phyloP scores from a whole-genome alignment of 768 basidiomycete genomes.

The Suillus placidus region DNA sequence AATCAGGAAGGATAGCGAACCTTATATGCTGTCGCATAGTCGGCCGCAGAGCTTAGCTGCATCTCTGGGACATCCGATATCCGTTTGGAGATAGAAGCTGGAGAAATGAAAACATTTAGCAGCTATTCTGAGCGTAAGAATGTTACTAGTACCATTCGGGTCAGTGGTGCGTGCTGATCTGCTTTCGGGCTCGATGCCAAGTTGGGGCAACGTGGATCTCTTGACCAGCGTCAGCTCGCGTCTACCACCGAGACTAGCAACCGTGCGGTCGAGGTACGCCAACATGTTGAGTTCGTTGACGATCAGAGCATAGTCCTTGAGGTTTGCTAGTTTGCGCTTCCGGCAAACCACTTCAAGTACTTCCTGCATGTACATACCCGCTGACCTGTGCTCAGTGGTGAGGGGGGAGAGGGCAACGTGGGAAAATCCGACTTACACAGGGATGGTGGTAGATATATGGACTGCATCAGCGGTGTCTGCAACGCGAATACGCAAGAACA shows the following conservation, averaged over 20 bases:
- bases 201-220: slow-evolving; percentile 69
- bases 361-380: slow-evolving; percentile 97
- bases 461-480: slow-evolving; percentile 81
- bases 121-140: background rate
- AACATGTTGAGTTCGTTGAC: slow-evolving; percentile 63
- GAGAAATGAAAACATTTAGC: slow-evolving; percentile 1
- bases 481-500: slow-evolving; percentile 81
- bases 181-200: slow-evolving; percentile 70
- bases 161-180: slow-evolving; percentile 77
- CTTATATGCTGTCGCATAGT: slow-evolving; percentile 87
- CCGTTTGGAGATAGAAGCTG: slow-evolving; percentile 93
- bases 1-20: slow-evolving; percentile 37
- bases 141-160: slow-evolving; percentile 70
- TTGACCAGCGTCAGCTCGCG: slow-evolving; percentile 82
- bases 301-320: slow-evolving; percentile 84
- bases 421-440: slow-evolving; percentile 63
- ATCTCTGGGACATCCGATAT: slow-evolving; percentile 68
- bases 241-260: slow-evolving; percentile 91
- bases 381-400: slow-evolving; percentile 50
- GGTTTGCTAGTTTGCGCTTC: slow-evolving; percentile 63
- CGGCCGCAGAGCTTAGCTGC: slow-evolving; percentile 62
- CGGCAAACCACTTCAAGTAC: slow-evolving; percentile 84
- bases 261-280: slow-evolving; percentile 91
- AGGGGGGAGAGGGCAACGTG: background rate
- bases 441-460: slow-evolving; percentile 87